These are phyloP conservation scores for Hansenula anomala DNA, from an alignment of 1,139 yeast genomes.

Conservation along the genomic window DNA sequence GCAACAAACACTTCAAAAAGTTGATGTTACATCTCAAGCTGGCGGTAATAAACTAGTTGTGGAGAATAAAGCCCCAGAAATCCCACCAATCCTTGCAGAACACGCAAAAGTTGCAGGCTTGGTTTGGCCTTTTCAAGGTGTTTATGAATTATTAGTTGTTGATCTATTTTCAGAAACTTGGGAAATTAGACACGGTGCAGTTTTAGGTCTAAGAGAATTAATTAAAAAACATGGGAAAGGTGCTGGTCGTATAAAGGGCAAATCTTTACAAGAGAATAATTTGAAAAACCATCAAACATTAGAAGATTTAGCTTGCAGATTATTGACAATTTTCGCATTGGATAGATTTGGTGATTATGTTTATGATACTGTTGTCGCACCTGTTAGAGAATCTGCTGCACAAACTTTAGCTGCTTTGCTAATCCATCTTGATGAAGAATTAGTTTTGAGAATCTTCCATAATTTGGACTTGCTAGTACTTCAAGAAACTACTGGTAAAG, in stretches of 20 bases:
- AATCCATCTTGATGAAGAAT: constrained; percentile 59
- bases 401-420: constrained; percentile 90
- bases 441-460: constrained; percentile 55
- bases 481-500: constrained; percentile 42
- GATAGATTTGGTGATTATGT: constrained; percentile 98
- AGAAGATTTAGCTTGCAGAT: constrained; percentile 84
- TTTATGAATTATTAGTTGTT: constrained; percentile 75
- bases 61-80: constrained; percentile 67
- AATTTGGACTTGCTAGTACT: constrained; percentile 66
- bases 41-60: constrained; percentile 81
- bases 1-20: constrained; percentile 7
- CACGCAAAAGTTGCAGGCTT: constrained; percentile 74
- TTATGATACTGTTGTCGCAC: constrained; percentile 96
- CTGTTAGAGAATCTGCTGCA: constrained; percentile 95
- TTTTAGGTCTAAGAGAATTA: constrained; percentile 86
- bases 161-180: constrained; percentile 84
- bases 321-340: constrained; percentile 82
- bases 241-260: constrained; percentile 77
- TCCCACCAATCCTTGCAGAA: constrained; percentile 68
- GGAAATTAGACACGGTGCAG: constrained; percentile 97
- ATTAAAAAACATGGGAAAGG: constrained; percentile 80
- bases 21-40: constrained; percentile 71
- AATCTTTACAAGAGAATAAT: constrained; percentile 57
- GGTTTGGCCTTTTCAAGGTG: constrained; percentile 97
- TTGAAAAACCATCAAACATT: constrained; percentile 61